Conservation (phyloP, 106 monocot species). For the Iris macrosiphon region DNA sequence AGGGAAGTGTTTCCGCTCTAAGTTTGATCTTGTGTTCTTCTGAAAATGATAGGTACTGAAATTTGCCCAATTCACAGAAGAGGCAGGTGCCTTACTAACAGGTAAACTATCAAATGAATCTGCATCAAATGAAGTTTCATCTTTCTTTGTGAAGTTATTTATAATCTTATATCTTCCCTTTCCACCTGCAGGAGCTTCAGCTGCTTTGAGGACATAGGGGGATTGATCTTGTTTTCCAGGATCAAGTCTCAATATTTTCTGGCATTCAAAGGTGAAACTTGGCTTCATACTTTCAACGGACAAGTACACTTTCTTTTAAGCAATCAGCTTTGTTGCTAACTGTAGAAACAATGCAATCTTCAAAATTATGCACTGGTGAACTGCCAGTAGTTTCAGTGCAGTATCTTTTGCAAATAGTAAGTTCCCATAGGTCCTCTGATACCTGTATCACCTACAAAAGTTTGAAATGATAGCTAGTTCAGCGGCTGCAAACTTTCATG, state of each 20-base stretch:
- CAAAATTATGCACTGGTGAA: neutral
- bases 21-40: constrained; percentile 8
- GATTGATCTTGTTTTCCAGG: constrained; percentile 1
- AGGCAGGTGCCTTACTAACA: constrained; percentile 1
- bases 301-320: neutral
- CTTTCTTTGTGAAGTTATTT: constrained; percentile 5
- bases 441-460: constrained; percentile 3
- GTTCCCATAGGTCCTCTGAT: neutral
- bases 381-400: constrained; percentile 20
- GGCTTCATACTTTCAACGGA: constrained; percentile 3
- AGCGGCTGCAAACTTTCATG: too few relatives aligned
- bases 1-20: constrained; percentile 25
- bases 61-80: constrained; percentile 12
- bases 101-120: constrained; percentile 4
- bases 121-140: constrained; percentile 1
- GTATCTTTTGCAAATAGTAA: constrained; percentile 21
- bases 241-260: neutral
- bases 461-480: too few relatives aligned
- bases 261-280: constrained; percentile 6
- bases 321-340: neutral
- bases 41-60: constrained; percentile 8
- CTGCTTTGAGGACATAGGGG: constrained; percentile 4
- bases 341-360: neutral
- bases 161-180: constrained; percentile 4
- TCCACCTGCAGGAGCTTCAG: constrained; percentile 4